Evolutionary conservation across 2,329 filamentous ascomycete species (phyloP).

Genomic region (Cladosporium sp.): DNA sequence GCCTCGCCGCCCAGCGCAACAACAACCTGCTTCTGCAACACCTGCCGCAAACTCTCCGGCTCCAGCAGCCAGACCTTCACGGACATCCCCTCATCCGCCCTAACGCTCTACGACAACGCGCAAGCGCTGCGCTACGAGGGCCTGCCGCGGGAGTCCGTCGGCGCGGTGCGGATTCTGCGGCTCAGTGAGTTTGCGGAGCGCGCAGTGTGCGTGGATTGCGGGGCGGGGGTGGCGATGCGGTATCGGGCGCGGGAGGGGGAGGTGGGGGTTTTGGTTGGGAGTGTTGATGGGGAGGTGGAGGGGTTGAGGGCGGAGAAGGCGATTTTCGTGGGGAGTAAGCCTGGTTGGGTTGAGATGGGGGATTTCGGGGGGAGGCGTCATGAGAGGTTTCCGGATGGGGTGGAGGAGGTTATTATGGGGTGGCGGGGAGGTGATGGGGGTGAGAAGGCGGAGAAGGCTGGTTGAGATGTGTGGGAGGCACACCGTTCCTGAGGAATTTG

Average conservation of each 20-base stretch:
- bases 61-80: slow-evolving; percentile 19
- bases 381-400: not conserved
- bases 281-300: not conserved
- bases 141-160: slow-evolving; percentile 16
- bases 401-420: not conserved
- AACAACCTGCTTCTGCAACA: slow-evolving; percentile 18
- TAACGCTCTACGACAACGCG: slow-evolving; percentile 19
- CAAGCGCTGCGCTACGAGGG: slow-evolving; percentile 17
- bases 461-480: not conserved
- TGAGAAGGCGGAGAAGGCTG: not conserved
- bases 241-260: slow-evolving; percentile 9
- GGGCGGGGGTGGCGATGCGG: slow-evolving; percentile 20
- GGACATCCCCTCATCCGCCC: slow-evolving; percentile 10
- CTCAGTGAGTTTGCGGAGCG: slow-evolving; percentile 17
- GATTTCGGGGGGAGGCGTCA: not conserved
- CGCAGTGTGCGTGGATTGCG: slow-evolving; percentile 18
- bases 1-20: slow-evolving; percentile 12
- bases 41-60: slow-evolving; percentile 22
- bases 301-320: not conserved
- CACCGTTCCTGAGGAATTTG: not conserved
- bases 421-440: not conserved
- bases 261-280: not conserved
- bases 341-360: not conserved
- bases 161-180: slow-evolving; percentile 14
- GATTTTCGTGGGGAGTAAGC: not conserved